Percentiles rank a stretch among this genome's conserved stretches.
Conservation (phyloP, 2,329 filamentous ascomycete genomes). For the Knufia petricola region DNA sequence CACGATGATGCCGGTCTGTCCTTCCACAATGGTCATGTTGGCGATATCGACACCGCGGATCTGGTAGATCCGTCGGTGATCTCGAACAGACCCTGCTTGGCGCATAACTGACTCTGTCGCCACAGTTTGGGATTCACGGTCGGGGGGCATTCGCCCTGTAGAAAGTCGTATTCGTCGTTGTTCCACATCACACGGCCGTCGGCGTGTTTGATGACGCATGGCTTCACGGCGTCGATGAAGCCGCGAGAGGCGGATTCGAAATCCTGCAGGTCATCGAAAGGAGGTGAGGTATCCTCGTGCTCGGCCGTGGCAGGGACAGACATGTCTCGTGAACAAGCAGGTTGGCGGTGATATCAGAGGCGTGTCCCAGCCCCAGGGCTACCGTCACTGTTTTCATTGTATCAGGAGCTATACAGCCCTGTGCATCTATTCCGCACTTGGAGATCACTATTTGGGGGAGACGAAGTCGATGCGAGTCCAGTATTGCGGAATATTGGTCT, state of each 20-base stretch:
- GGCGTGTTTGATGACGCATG: slow-evolving; percentile 18
- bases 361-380: too few species aligned
- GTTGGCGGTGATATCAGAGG: too few species aligned
- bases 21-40: slow-evolving; percentile 35
- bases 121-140: slow-evolving; percentile 29
- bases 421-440: too few species aligned
- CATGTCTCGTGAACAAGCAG: too few species aligned
- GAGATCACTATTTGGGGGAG: too few species aligned
- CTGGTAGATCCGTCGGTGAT: slow-evolving; percentile 33
- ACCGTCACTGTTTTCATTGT: too few species aligned
- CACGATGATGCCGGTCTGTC: slow-evolving; percentile 30
- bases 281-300: slow-evolving; percentile 32
- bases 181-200: slow-evolving; percentile 29
- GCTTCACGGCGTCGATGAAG: slow-evolving; percentile 19
- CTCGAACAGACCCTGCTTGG: slow-evolving; percentile 29
- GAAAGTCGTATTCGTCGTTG: slow-evolving; percentile 27
- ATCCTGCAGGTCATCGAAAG: neutral
- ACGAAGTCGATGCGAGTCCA: too few species aligned
- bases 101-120: slow-evolving; percentile 28
- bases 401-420: too few species aligned
- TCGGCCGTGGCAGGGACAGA: too few species aligned
- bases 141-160: slow-evolving; percentile 19
- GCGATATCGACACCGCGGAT: slow-evolving; percentile 34
- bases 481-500: too few species aligned
- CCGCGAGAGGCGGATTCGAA: slow-evolving; percentile 17